These are phyloP conservation scores for Sphagnum contortum DNA, from an alignment of 225 moss, liverwort and hornwort genomes.

Conservation along the genomic window DNA sequence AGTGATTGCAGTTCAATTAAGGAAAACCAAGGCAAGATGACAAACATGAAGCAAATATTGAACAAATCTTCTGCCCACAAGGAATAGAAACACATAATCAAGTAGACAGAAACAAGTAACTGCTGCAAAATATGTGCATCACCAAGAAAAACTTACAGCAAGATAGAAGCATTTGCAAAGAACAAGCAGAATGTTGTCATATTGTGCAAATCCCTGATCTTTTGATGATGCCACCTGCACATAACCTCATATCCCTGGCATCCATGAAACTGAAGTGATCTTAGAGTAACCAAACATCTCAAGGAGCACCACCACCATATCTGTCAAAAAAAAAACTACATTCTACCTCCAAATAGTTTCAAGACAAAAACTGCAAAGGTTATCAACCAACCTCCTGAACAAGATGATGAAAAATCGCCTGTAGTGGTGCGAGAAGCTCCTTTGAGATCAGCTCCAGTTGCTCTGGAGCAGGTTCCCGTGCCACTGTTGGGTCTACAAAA, in stretches of 20 bases:
- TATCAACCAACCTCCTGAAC: conserved; percentile 60
- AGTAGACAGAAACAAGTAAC: too few species aligned
- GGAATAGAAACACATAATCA: too few species aligned
- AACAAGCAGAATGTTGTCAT: conserved; percentile 78
- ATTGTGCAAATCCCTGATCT: conserved; percentile 54
- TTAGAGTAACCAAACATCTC: background rate
- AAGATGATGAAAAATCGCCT: conserved; percentile 81
- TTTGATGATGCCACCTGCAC: conserved; percentile 73
- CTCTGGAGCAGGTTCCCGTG: conserved; percentile 86
- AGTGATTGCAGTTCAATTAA: background rate
- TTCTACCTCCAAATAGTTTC: too few species aligned
- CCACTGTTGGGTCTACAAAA: conserved; percentile 88
- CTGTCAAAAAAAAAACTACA: too few species aligned
- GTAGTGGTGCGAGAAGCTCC: conserved; percentile 68
- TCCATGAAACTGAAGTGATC: background rate
- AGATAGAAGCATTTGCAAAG: conserved; percentile 86
- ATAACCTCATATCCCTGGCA: background rate
- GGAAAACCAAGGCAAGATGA: too few species aligned
- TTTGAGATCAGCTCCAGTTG: conserved; percentile 84
- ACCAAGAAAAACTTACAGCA: conserved; percentile 46
- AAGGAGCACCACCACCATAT: background rate
- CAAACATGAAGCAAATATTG: too few species aligned
- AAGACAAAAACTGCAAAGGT: too few species aligned
- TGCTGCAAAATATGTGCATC: too few species aligned
- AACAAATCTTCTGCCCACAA: too few species aligned